These are phyloP conservation scores for Monilinia fructigena DNA, from an alignment of 2,329 filamentous ascomycete species.

Conservation along the genomic window DNA sequence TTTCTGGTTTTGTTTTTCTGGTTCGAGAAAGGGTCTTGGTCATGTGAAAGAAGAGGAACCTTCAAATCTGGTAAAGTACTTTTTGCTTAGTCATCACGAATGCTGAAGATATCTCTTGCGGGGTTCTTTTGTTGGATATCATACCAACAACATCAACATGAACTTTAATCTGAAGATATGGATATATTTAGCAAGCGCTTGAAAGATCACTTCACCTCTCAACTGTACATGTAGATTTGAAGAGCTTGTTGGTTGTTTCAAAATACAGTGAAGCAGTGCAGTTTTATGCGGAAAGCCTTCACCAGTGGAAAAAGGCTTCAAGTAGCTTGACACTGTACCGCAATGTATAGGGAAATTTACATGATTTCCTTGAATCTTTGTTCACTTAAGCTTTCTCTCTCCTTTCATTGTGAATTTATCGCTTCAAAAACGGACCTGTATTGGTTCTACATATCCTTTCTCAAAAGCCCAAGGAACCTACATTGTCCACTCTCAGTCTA, in stretches of 20 bases:
- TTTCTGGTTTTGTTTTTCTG: not conserved
- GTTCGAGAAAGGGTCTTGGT: not conserved
- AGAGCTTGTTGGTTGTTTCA: not conserved
- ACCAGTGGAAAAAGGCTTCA: not conserved
- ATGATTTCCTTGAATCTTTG: rapidly evolving
- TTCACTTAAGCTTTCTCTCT: not conserved
- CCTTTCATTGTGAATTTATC: not conserved
- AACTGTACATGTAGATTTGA: no score
- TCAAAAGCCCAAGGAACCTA: not conserved
- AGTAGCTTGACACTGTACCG: not conserved
- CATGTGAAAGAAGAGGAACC: not conserved
- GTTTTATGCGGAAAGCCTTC: not conserved
- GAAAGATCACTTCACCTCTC: rapidly evolving
- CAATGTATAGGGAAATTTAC: not conserved
- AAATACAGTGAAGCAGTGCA: not conserved
- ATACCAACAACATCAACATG: not conserved
- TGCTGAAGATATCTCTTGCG: not conserved
- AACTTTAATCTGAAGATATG: not conserved
- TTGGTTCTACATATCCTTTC: not conserved
- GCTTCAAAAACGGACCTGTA: not conserved
- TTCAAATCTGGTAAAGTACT: not conserved
- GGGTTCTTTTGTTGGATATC: not conserved
- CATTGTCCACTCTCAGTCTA: no score
- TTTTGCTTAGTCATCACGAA: slow-evolving; percentile 8
- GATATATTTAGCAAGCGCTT: not conserved